Percentiles rank a stretch among this genome's conserved stretches.
Evolutionary conservation across 2,329 filamentous ascomycete genomes (phyloP).

Genomic region (Ceratocystis alfenasii): DNA sequence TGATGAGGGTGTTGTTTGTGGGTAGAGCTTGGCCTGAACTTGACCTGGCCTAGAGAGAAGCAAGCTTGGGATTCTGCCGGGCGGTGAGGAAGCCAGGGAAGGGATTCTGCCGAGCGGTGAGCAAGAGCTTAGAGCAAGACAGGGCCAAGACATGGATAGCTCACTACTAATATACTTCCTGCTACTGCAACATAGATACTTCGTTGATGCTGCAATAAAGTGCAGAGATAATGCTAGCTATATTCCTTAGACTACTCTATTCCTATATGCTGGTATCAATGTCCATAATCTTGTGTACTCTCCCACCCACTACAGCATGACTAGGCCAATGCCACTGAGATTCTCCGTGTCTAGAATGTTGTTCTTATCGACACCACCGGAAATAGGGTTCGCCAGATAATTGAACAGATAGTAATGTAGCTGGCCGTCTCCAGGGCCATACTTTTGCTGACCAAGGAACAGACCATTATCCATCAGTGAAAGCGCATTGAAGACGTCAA

Average conservation of each 20-base stretch:
- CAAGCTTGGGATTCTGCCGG: constrained; percentile 22
- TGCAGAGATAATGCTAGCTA: no score
- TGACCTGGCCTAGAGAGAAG: not conserved
- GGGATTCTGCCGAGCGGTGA: not conserved
- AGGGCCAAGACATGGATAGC: not conserved
- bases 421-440: constrained; percentile 85
- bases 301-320: constrained; percentile 47
- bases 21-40: not conserved
- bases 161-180: no score
- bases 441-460: constrained; percentile 89
- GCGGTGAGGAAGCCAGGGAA: constrained; percentile 16
- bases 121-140: not conserved
- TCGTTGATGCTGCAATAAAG: no score
- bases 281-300: no score
- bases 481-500: constrained; percentile 94
- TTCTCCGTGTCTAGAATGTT: constrained; percentile 66
- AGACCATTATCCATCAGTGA: constrained; percentile 88
- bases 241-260: no score
- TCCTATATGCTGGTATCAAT: no score
- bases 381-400: constrained; percentile 76
- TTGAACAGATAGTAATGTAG: constrained; percentile 98
- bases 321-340: constrained; percentile 78
- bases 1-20: not conserved
- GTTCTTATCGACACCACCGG: constrained; percentile 68
- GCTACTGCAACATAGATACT: no score